phyloP scores from a whole-genome alignment of 345 rosid genomes.

The Populus pruinosa region DNA sequence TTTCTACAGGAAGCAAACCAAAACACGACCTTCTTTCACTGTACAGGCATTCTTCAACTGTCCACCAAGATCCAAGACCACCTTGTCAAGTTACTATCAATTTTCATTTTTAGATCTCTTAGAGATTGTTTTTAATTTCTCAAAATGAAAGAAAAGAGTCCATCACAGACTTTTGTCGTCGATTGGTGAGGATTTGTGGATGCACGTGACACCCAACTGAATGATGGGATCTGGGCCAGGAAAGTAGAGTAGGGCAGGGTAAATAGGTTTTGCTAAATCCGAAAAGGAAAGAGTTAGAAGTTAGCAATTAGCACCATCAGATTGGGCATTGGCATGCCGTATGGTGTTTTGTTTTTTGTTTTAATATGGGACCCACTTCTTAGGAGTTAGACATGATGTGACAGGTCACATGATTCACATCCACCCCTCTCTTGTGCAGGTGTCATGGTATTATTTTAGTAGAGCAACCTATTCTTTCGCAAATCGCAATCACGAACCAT shows the following conservation, averaged over 20 bases:
- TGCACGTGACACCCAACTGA: constrained; percentile 43
- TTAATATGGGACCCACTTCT: constrained; percentile 32
- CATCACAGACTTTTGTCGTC: neutral
- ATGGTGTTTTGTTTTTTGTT: neutral
- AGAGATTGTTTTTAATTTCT: constrained; percentile 6
- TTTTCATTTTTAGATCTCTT: constrained; percentile 14
- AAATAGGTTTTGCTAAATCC: constrained; percentile 13
- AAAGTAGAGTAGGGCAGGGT: constrained; percentile 33
- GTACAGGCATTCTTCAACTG: constrained; percentile 73
- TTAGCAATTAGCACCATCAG: constrained; percentile 25
- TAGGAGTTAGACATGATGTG: constrained; percentile 20
- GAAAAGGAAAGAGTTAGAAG: constrained; percentile 27
- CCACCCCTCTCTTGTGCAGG: neutral
- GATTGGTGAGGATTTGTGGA: constrained; percentile 34
- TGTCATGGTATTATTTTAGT: neutral
- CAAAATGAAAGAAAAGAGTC: neutral
- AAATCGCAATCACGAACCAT: neutral
- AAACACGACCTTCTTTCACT: constrained; percentile 88
- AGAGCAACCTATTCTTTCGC: neutral
- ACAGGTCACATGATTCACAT: constrained; percentile 27
- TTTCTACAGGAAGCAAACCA: constrained; percentile 76
- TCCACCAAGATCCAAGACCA: constrained; percentile 72
- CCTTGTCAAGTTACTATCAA: constrained; percentile 61
- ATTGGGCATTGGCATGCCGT: neutral
- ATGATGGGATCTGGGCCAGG: constrained; percentile 41